Evolutionary conservation across 2,329 filamentous ascomycete genomes (phyloP), one percentile per base, ranked within the genome.

Genomic region (Aspergillus chevalieri): DNA sequence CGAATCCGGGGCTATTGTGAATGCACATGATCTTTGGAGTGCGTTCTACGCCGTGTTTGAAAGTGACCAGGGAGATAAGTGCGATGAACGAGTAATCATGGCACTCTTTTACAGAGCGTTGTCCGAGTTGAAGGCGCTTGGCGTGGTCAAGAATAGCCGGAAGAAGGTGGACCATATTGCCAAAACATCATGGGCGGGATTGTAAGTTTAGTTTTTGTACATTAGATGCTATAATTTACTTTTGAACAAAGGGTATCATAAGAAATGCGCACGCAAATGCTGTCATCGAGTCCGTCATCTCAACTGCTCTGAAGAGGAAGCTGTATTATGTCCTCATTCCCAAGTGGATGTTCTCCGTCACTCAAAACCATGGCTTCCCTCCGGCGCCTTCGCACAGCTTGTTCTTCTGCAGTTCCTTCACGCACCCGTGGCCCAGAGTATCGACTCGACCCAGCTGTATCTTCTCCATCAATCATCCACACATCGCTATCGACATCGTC

Each of bases 101-200:
- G 83, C 89, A 39, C 72, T 87, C 51, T 98, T 97, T 70, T 96
- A 96, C 68, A 80, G 84, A 52, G 87, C 82, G 4, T 69, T 97
- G 54, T 89, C 92, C 0, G 93, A 98, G 68, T 70, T 98, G 65
- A 86, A 85, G 67, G 81, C 85, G 47, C 76, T 98, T 61, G 93
- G 93, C 6, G 86, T 96, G 70, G 79, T 97, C 53, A 96, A 93
- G 74, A 79, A 80, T 53, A 97, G 86, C 63, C 87, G 86, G 71
- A 95, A 91, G 76, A 95, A 95, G 76, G 82, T 84, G 21, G 93
- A 97, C 66, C 92, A 97, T 70, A 75, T 97, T 58, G 85, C 89
- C 36, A 97, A 96, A 74, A 77, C 90, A 33, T 74, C 78, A 46
- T 88, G 85, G 83, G 90, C 87, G 66, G 93, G 92, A 1, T 47